phyloP scores from a whole-genome alignment of 768 basidiomycete species.

The Phylloporus sp. region DNA sequence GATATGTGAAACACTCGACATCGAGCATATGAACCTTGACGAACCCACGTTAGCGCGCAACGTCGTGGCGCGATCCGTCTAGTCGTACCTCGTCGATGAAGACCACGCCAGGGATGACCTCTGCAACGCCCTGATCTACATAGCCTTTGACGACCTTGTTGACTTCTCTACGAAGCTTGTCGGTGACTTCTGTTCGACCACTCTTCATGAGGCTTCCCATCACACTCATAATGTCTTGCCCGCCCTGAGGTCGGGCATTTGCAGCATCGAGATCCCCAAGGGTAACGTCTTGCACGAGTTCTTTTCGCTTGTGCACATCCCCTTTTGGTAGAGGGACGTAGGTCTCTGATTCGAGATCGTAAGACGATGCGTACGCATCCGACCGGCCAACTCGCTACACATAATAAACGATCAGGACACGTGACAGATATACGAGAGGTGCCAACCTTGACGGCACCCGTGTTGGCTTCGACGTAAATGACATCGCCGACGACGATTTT shows the following conservation, averaged over 20 bases:
- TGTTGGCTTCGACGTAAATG: conserved; percentile 90
- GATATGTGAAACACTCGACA: conserved; percentile 98
- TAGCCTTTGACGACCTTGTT: conserved; percentile 97
- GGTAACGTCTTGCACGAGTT: conserved; percentile 92
- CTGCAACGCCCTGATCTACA: conserved; percentile 97
- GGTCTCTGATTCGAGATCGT: conserved; percentile 96
- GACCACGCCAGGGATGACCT: conserved; percentile 94
- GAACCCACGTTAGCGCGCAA: conserved; percentile 1
- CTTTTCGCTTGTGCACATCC: conserved; percentile 93
- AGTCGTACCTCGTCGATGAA: conserved; percentile 92
- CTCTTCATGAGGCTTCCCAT: conserved; percentile 92
- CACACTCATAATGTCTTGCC: conserved; percentile 98
- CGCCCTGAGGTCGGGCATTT: conserved; percentile 92
- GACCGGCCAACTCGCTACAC: conserved; percentile 88
- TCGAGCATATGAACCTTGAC: conserved; percentile 97
- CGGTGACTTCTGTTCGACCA: conserved; percentile 92
- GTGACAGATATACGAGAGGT: conserved; percentile 1
- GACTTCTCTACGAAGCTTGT: conserved; percentile 91
- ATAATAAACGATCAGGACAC: background rate
- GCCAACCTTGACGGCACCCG: conserved; percentile 90
- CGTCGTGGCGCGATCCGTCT: background rate
- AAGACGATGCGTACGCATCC: conserved; percentile 95
- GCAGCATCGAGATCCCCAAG: conserved; percentile 94
- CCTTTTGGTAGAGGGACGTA: conserved; percentile 97
- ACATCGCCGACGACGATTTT: conserved; percentile 96